These are phyloP conservation scores for Thamnidium elegans DNA, from an alignment of 192 early-diverging fungal species.

Conservation along the genomic window DNA sequence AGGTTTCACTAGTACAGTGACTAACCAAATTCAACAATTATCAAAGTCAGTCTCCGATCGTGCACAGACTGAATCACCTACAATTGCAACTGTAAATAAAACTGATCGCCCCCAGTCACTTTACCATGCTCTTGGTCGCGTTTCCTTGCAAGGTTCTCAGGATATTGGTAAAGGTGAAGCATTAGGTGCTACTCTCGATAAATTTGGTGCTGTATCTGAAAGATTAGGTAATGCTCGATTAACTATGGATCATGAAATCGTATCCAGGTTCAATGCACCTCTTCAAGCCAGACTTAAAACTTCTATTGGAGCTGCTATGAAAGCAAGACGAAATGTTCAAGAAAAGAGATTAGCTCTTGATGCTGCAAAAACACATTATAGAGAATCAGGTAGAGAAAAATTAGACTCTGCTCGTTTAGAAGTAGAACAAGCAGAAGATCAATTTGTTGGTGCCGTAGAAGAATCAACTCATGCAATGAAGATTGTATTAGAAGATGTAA, in stretches of 20 bases:
- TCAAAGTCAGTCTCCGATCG: slow-evolving; percentile 41
- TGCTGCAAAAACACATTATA: slow-evolving; percentile 70
- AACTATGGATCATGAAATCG: slow-evolving; percentile 68
- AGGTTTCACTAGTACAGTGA: slow-evolving; percentile 66
- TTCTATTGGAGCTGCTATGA: slow-evolving; percentile 75
- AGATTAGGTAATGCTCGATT: slow-evolving; percentile 74
- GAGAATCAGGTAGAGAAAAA: slow-evolving; percentile 60
- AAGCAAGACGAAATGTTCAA: slow-evolving; percentile 77
- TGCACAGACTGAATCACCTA: slow-evolving; percentile 34
- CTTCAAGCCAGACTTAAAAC: slow-evolving; percentile 60
- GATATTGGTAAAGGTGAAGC: slow-evolving; percentile 67
- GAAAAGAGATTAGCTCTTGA: slow-evolving; percentile 78
- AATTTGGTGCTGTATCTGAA: slow-evolving; percentile 80
- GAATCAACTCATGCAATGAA: slow-evolving; percentile 92
- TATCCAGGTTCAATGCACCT: slow-evolving; percentile 67
- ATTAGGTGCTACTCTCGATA: slow-evolving; percentile 76
- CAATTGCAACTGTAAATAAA: slow-evolving; percentile 30
- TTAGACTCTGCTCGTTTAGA: slow-evolving; percentile 70
- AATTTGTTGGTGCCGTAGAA: slow-evolving; percentile 88
- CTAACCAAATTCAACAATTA: slow-evolving; percentile 53
- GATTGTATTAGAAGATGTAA: slow-evolving; percentile 70
- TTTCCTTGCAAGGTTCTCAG: slow-evolving; percentile 11
- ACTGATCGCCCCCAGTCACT: background rate
- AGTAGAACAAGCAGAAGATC: slow-evolving; percentile 84
- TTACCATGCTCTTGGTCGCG: background rate